phyloP scores from a whole-genome alignment of 768 basidiomycete species.

The Pleurotus cornucopiae region DNA sequence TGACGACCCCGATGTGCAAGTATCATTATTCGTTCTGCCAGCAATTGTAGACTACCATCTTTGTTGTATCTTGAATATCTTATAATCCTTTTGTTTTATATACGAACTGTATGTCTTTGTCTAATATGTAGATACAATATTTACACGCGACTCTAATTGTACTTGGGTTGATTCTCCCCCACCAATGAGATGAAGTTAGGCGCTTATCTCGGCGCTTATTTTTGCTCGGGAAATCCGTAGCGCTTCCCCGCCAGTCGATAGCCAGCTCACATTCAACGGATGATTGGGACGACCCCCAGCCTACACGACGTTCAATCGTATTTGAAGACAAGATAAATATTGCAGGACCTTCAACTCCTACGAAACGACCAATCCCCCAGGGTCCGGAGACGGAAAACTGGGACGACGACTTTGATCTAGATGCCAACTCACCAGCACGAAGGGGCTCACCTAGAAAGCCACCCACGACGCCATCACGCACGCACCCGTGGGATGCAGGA shows the following conservation, averaged over 20 bases:
- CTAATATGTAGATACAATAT: no score
- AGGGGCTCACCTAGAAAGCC: constrained; percentile 9
- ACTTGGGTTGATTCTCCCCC: no score
- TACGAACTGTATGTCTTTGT: no score
- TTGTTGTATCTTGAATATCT: no score
- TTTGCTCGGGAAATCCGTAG: not conserved
- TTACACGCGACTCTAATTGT: no score
- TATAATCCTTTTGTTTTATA: no score
- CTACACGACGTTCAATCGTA: constrained; percentile 5
- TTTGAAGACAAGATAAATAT: constrained; percentile 10
- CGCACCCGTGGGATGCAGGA: constrained; percentile 7
- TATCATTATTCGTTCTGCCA: no score
- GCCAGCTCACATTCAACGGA: constrained; percentile 32
- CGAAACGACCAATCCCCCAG: constrained; percentile 23
- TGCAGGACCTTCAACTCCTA: constrained; percentile 44
- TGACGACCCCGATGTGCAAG: no score
- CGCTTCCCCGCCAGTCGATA: constrained; percentile 27
- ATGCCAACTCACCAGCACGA: constrained; percentile 32
- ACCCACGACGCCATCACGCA: constrained; percentile 10
- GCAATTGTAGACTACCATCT: no score
- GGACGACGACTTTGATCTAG: constrained; percentile 66
- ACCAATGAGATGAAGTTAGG: no score
- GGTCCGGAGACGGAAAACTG: constrained; percentile 46
- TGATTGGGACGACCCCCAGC: constrained; percentile 36
- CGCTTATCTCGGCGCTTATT: no score